Percentiles rank a stretch among this genome's conserved stretches.
Conservation (phyloP, 345 rosid species). For the Reutealis trisperma region DNA sequence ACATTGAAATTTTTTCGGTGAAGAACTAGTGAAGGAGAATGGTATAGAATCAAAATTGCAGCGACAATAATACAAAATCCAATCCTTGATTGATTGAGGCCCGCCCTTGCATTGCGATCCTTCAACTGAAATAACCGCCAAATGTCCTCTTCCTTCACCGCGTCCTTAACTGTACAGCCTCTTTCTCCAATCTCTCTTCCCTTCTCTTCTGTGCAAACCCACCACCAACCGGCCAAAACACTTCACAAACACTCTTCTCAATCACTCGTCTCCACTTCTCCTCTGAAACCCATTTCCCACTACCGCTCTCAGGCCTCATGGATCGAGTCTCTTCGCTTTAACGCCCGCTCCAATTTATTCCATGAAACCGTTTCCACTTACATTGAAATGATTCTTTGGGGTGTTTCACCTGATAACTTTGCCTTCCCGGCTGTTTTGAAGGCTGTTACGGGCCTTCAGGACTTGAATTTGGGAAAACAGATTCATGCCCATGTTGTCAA, state of each 20-base stretch:
- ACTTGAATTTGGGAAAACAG: slow-evolving; percentile 63
- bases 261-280: slow-evolving; percentile 13
- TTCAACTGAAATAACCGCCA: not conserved
- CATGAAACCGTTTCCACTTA: slow-evolving; percentile 65
- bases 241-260: slow-evolving; percentile 3
- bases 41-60: too few relatives aligned
- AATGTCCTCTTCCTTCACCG: slow-evolving; percentile 3
- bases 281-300: slow-evolving; percentile 25
- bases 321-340: slow-evolving; percentile 63
- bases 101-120: too few relatives aligned
- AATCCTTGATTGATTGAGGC: too few relatives aligned
- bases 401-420: slow-evolving; percentile 59
- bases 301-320: slow-evolving; percentile 51
- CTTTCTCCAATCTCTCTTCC: slow-evolving; percentile 9
- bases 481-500: slow-evolving; percentile 78
- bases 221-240: not conserved
- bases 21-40: too few relatives aligned
- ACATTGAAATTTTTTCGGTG: too few relatives aligned
- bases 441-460: slow-evolving; percentile 56
- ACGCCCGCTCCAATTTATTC: slow-evolving; percentile 56
- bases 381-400: slow-evolving; percentile 52
- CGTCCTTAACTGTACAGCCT: slow-evolving; percentile 12
- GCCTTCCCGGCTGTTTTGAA: slow-evolving; percentile 78
- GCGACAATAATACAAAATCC: too few relatives aligned
- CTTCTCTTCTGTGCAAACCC: slow-evolving; percentile 10